Base-by-base conservation (phyloP, 495 filamentous ascomycete genomes). In the Penicillium riverlandense region DNA sequence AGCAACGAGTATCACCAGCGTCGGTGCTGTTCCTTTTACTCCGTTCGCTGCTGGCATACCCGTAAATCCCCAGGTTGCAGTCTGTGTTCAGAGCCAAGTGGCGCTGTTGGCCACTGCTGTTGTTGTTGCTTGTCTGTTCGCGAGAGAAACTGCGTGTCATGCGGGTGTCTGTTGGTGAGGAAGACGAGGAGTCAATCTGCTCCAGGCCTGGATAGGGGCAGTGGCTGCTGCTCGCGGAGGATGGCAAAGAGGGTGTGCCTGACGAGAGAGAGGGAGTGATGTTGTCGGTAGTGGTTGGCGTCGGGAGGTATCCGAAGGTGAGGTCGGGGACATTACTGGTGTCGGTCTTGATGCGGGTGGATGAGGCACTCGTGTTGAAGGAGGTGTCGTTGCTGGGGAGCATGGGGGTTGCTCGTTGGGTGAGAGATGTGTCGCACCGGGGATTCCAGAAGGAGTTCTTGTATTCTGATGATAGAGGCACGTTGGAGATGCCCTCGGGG, bases 11-110 rank as follows among this genome's bases (percentile, higher is more conserved):
- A 12, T 55, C 49, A 0, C 33, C 34, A 4, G 49, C 27, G 14
- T 57, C 53, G 2, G 43, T 48, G 13, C 38, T 48, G 13, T 47
- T 45, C 30, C 50, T 49, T 35, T 53, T 58, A 34, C 41, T 52
- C 45, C 53, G 63, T 38, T 59, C 61, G n/a, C 45, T 54, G 29
- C 52, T 62, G 44, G 48, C 58, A 42, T 71, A 71, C 22, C 56
- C 57, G 41, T 72, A 71, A 14, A 61, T 56, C 13, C 63, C 50
- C 0, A 60, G 43, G 2, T 54, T 41, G 35, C 53, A 54, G 16
- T 59, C 58, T 8, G 40, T 41, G 0, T 46, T 45, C 11, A 63
- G 48, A 2, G 49, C 48, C 15, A 59, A 15, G 11, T 60, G 35
- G n/a, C 59, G 61, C 22, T 55, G 55, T 5, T 37, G 37, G 5